Conservation (phyloP, 371 early-diverging fungal species). For the Funneliformis caledonium region DNA sequence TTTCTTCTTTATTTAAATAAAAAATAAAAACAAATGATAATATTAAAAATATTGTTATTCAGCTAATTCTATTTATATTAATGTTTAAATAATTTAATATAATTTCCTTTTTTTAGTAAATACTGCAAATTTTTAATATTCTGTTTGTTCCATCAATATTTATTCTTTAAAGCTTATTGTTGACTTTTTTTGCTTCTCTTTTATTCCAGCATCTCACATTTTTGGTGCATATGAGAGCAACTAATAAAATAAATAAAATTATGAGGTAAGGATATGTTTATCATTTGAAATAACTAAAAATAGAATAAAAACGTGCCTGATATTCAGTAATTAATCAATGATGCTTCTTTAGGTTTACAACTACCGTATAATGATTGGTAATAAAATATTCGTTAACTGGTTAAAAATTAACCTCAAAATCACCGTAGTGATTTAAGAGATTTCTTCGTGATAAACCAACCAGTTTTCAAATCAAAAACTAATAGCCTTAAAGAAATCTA, state of each 20-base stretch:
- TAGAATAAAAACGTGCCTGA: constrained; percentile 54
- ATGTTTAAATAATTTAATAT: too few species aligned
- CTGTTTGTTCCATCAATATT: too few species aligned
- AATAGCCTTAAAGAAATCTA: constrained; percentile 58
- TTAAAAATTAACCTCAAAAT: too few species aligned
- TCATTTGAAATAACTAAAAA: neutral
- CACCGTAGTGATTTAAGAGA: constrained; percentile 77
- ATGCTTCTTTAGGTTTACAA: constrained; percentile 80
- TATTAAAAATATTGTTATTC: too few species aligned
- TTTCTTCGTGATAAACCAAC: constrained; percentile 59
- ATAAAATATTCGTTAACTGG: too few species aligned
- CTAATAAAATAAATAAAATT: neutral
- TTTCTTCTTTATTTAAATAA: too few species aligned
- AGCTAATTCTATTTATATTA: too few species aligned
- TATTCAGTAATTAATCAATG: constrained; percentile 69
- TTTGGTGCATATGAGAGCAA: neutral
- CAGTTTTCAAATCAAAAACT: constrained; percentile 75
- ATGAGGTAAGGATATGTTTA: neutral
- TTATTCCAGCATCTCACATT: constrained; percentile 26
- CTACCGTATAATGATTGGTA: constrained; percentile 77
- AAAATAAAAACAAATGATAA: too few species aligned
- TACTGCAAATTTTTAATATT: too few species aligned
- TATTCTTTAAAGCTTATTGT: too few species aligned
- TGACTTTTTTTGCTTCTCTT: neutral
- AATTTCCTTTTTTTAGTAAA: too few species aligned